A percentile compares a stretch with the other conserved stretches of the same genome.
Conservation (phyloP, 257 asterid genomes). For the Asclepias syriaca region DNA sequence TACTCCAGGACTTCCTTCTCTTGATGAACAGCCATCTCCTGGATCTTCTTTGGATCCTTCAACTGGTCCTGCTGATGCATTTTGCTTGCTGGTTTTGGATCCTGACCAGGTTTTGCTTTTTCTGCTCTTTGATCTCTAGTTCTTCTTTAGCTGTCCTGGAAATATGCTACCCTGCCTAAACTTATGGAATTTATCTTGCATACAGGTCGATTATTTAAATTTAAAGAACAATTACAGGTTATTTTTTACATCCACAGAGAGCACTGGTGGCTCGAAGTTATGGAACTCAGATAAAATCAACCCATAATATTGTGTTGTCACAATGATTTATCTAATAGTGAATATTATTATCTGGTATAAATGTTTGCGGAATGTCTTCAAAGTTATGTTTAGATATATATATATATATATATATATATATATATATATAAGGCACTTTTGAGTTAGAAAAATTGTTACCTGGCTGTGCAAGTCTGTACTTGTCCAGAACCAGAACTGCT, state of each 20-base stretch:
- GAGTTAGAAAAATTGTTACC: neutral
- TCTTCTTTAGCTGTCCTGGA: neutral
- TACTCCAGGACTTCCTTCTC: constrained; percentile 51
- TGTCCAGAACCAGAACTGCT: neutral
- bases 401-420: neutral
- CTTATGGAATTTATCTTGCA: constrained; percentile 6
- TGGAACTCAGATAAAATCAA: constrained; percentile 62
- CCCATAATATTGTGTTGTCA: constrained; percentile 31
- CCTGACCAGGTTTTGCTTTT: constrained; percentile 64
- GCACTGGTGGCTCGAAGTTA: constrained; percentile 38
- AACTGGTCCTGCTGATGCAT: constrained; percentile 57
- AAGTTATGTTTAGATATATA: neutral
- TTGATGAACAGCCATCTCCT: constrained; percentile 34
- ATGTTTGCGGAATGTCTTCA: neutral
- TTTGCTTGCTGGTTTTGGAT: constrained; percentile 69
- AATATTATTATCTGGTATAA: neutral
- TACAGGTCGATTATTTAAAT: constrained; percentile 83
- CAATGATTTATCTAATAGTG: neutral
- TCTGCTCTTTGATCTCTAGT: constrained; percentile 2
- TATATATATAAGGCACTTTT: neutral
- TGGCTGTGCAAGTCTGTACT: neutral
- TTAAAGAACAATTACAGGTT: constrained; percentile 76
- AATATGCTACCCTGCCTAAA: neutral
- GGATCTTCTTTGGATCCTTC: constrained; percentile 51
- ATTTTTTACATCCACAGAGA: constrained; percentile 33